phyloP scores from a whole-genome alignment of 1,284 basidiomycete genomes.

The Naganishia liquefaciens region DNA sequence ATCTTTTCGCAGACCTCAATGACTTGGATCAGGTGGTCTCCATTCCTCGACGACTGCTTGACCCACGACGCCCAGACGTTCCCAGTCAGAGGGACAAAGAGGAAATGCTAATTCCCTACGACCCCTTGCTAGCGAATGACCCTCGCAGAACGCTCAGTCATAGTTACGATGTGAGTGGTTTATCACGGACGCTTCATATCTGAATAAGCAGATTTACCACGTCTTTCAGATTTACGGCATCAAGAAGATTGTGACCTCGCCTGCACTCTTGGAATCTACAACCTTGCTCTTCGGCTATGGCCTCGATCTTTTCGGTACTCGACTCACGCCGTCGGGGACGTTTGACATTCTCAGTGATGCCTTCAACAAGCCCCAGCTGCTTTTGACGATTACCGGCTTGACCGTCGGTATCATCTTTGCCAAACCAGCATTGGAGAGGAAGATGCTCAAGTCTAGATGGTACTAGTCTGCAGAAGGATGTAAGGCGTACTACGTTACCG shows the following conservation, averaged over 20 bases:
- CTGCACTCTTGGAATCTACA: conserved; percentile 87
- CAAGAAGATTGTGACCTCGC: conserved; percentile 67
- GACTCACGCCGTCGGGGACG: conserved; percentile 80
- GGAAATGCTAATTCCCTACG: conserved; percentile 82
- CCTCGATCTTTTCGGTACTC: conserved; percentile 81
- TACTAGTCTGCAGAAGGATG: conserved; percentile 35
- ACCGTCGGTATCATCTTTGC: conserved; percentile 71
- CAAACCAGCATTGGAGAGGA: conserved; percentile 55
- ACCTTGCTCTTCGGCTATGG: conserved; percentile 84
- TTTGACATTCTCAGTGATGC: conserved; percentile 89
- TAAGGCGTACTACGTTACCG: too few species aligned
- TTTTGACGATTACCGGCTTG: conserved; percentile 76
- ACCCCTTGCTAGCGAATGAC: conserved; percentile 73
- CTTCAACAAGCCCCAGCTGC: conserved; percentile 92
- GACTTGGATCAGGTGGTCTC: conserved; percentile 71
- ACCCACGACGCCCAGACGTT: conserved; percentile 77
- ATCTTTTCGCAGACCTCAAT: conserved; percentile 65
- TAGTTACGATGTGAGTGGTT: conserved; percentile 63
- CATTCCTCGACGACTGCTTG: conserved; percentile 72
- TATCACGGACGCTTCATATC: conserved; percentile 17
- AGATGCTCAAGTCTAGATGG: conserved; percentile 50
- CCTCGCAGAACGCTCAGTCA: conserved; percentile 76
- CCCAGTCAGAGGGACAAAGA: conserved; percentile 80
- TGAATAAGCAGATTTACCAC: background rate
- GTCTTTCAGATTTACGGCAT: conserved; percentile 65